Percentiles rank a stretch among this genome's conserved stretches.
Evolutionary conservation across 345 rosid genomes (phyloP).

Genomic region (Camelina hispida): DNA sequence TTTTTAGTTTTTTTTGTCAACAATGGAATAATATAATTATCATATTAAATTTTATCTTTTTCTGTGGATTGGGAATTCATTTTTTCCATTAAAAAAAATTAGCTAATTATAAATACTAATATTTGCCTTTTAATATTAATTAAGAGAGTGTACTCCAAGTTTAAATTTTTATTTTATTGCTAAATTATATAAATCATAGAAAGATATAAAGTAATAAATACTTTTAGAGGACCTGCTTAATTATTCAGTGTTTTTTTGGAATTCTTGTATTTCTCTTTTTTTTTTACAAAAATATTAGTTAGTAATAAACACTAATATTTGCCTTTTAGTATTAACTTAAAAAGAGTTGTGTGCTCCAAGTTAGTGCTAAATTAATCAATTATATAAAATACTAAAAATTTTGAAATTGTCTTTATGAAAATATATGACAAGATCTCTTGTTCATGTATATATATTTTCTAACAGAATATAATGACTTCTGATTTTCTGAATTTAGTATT

Average conservation of each 20-base stretch:
- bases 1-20: not conserved
- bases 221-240: too few relatives aligned
- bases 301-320: not conserved
- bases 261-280: not conserved
- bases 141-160: not conserved
- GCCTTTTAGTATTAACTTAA: not conserved
- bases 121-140: not conserved
- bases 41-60: too few relatives aligned
- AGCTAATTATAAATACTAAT: not conserved
- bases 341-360: not conserved
- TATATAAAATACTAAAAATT: not conserved
- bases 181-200: not conserved
- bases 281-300: not conserved
- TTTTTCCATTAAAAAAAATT: not conserved
- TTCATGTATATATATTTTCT: too few relatives aligned
- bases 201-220: not conserved
- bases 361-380: not conserved
- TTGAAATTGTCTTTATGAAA: too few relatives aligned
- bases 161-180: not conserved
- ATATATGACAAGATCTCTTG: too few relatives aligned
- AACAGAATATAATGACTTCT: too few relatives aligned
- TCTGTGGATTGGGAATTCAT: too few relatives aligned
- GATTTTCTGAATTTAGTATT: too few relatives aligned
- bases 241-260: too few relatives aligned
- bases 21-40: not conserved